phyloP scores from a whole-genome alignment of 257 asterid species.

The Plectranthus barbatus region DNA sequence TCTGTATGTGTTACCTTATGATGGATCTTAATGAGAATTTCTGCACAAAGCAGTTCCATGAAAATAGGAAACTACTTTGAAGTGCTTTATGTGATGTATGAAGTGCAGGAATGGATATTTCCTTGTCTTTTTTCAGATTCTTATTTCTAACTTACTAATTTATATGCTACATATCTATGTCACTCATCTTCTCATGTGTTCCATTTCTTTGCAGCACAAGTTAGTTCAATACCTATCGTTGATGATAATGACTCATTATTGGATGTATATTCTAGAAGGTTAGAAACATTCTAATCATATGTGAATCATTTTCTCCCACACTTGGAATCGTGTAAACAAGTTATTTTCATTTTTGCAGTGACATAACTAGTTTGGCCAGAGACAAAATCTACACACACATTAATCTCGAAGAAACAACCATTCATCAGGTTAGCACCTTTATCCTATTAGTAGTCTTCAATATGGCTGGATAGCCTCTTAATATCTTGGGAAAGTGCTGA shows the following conservation, averaged over 20 bases:
- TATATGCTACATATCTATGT: not conserved
- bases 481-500: not conserved
- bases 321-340: conserved; percentile 3
- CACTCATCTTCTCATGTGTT: not conserved
- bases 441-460: not conserved
- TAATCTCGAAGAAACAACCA: conserved; percentile 75
- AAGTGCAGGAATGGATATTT: not conserved
- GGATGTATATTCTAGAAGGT: conserved; percentile 96
- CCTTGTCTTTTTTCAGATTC: not conserved
- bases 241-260: conserved; percentile 89
- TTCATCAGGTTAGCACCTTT: conserved; percentile 56
- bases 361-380: conserved; percentile 91
- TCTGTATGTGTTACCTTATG: too few species aligned
- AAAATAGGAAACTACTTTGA: not conserved
- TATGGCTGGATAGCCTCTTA: not conserved
- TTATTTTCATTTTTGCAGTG: conserved; percentile 43
- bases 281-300: conserved; percentile 8
- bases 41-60: conserved; percentile 1
- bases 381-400: conserved; percentile 71
- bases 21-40: not conserved
- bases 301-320: not conserved
- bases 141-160: not conserved
- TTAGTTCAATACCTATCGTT: conserved; percentile 82
- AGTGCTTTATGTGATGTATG: not conserved
- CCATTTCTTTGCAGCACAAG: conserved; percentile 62